Evolutionary conservation across 2,329 filamentous ascomycete genomes (phyloP).

Genomic region (Pseudogymnoascus destructans): DNA sequence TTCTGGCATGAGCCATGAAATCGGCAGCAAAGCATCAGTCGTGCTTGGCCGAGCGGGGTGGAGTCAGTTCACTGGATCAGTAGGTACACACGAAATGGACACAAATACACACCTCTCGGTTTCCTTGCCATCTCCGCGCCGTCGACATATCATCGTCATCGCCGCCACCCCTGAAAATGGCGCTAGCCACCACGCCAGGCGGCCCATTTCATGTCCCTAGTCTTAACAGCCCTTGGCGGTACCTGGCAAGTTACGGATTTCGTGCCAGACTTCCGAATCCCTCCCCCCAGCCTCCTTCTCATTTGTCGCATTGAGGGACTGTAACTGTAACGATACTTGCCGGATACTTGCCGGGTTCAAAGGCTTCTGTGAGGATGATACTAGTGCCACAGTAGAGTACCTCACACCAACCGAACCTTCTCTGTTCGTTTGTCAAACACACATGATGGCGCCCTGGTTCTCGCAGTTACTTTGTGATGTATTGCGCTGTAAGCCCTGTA

Average conservation of each 20-base stretch:
- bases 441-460: background rate
- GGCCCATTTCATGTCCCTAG: background rate
- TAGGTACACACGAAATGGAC: background rate
- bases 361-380: background rate
- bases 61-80: background rate
- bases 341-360: background rate
- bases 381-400: background rate
- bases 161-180: background rate
- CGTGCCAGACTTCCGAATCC: background rate
- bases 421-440: background rate
- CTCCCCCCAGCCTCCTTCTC: background rate
- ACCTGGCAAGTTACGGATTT: background rate
- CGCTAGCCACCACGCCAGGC: background rate
- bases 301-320: background rate
- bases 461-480: conserved; percentile 5
- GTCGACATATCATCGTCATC: conserved; percentile 1
- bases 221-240: background rate
- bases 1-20: background rate
- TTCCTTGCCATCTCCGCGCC: background rate
- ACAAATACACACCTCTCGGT: background rate
- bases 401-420: background rate
- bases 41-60: background rate
- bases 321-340: background rate
- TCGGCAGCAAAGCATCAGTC: background rate
- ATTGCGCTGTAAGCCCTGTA: background rate